Evolutionary conservation across 1,284 basidiomycete genomes (phyloP).

Genomic region (Agaricales sp.): DNA sequence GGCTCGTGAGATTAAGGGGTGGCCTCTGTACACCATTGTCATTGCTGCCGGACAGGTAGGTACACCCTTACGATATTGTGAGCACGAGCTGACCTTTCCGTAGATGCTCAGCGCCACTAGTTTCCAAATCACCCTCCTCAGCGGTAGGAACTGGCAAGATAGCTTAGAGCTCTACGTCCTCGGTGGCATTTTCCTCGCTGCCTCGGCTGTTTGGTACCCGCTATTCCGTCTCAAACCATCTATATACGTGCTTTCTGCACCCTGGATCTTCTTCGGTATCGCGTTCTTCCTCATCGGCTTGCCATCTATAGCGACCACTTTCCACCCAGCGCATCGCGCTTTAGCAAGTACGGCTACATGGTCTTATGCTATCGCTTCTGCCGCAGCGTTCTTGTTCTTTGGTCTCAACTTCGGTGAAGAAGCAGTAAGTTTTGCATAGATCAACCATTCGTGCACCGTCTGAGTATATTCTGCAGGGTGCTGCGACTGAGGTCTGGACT

Average conservation of each 20-base stretch:
- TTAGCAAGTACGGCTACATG: constrained; percentile 77
- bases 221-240: constrained; percentile 85
- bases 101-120: constrained; percentile 82
- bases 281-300: constrained; percentile 87
- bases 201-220: constrained; percentile 84
- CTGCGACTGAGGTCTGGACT: constrained; percentile 88
- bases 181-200: constrained; percentile 75
- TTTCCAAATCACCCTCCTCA: constrained; percentile 86
- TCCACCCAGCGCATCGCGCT: constrained; percentile 51
- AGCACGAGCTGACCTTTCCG: constrained; percentile 9
- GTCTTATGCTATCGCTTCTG: constrained; percentile 82
- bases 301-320: constrained; percentile 61
- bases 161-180: constrained; percentile 83
- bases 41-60: constrained; percentile 75
- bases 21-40: constrained; percentile 87
- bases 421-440: constrained; percentile 53
- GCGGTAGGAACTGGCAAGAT: constrained; percentile 76
- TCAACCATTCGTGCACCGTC: too few relatives aligned
- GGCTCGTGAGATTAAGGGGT: constrained; percentile 67
- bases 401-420: constrained; percentile 95
- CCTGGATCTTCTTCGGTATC: constrained; percentile 83
- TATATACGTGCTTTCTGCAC: constrained; percentile 73
- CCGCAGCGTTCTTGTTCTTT: constrained; percentile 86
- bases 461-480: constrained; percentile 50
- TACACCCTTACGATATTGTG: constrained; percentile 7